Percentiles rank a stretch among this genome's conserved stretches.
These are phyloP conservation scores for Cyclanthera cordifolia DNA, from an alignment of 306 rosid species.

Conservation along the genomic window DNA sequence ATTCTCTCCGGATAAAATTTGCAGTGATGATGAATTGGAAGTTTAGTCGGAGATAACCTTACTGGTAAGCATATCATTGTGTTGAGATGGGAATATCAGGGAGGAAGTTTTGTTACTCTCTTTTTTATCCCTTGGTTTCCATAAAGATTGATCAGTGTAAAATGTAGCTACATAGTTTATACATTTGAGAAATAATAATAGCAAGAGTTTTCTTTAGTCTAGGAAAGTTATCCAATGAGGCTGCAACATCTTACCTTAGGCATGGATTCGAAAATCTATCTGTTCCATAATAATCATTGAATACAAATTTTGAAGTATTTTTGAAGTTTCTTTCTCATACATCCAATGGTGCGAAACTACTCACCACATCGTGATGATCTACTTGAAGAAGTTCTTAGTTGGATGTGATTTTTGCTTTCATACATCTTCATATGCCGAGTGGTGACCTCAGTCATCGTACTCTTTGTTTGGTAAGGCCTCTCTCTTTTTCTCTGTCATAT, in stretches of 20 bases:
- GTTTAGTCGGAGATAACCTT: slow-evolving; percentile 19
- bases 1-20: slow-evolving; percentile 41
- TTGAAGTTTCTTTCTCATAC: neutral
- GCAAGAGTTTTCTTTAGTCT: neutral
- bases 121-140: neutral
- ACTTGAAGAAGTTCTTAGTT: neutral
- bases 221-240: neutral
- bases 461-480: neutral
- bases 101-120: neutral
- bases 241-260: neutral
- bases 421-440: neutral
- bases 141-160: slow-evolving; percentile 3
- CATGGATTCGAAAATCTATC: neutral
- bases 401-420: neutral
- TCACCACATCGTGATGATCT: neutral
- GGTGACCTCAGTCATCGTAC: neutral
- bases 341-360: neutral
- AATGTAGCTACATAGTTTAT: neutral
- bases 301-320: neutral
- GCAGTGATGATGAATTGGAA: slow-evolving; percentile 62
- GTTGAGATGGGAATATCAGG: neutral
- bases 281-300: too few species aligned
- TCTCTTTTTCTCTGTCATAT: neutral
- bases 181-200: neutral
- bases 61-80: neutral